Evolutionary conservation across 2,329 filamentous ascomycete genomes (phyloP).

Genomic region (Fusarium xyrophilum): DNA sequence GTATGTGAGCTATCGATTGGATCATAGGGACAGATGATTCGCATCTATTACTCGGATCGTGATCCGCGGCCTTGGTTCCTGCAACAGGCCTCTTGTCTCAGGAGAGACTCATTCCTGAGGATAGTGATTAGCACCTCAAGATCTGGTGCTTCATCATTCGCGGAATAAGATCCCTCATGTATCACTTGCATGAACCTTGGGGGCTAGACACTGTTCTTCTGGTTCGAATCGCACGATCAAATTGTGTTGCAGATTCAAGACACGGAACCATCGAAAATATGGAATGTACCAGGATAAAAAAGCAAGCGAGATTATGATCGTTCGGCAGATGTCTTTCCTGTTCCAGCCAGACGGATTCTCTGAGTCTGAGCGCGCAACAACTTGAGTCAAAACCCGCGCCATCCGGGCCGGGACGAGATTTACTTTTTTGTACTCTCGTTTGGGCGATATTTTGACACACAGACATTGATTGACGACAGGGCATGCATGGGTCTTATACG

Average conservation of each 20-base stretch:
- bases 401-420: conserved; percentile 14
- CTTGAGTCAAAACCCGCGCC: background rate
- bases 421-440: conserved; percentile 13
- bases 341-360: conserved; percentile 23
- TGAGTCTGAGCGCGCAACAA: conserved; percentile 34
- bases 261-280: background rate
- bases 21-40: background rate
- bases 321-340: conserved; percentile 22
- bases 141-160: background rate
- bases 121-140: background rate
- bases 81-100: conserved; percentile 9
- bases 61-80: conserved; percentile 10
- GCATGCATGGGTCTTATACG: conserved; percentile 17
- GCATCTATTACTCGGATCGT: background rate
- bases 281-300: conserved; percentile 1
- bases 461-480: conserved; percentile 21
- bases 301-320: background rate
- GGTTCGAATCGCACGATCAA: background rate
- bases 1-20: conserved; percentile 9
- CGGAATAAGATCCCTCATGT: background rate
- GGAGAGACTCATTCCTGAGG: background rate
- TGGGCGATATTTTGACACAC: conserved; percentile 20
- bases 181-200: conserved; percentile 9
- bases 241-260: conserved; percentile 12
- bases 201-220: background rate